These are phyloP conservation scores for Penicillium sp. DNA, from an alignment of 2,329 filamentous ascomycete species.

Conservation along the genomic window DNA sequence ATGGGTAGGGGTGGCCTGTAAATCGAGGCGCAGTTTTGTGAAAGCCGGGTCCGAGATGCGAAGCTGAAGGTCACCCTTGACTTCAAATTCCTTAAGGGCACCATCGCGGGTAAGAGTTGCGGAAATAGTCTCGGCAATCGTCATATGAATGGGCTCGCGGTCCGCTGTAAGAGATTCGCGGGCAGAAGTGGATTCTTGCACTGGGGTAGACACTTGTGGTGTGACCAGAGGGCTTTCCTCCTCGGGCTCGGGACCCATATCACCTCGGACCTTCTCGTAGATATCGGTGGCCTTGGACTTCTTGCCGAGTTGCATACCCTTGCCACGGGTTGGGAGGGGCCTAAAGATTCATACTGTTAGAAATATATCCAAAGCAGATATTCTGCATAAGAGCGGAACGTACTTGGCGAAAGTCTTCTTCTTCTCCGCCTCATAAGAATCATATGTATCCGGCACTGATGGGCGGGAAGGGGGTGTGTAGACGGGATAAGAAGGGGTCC, in stretches of 20 bases:
- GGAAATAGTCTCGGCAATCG: conserved; percentile 84
- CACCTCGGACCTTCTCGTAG: conserved; percentile 91
- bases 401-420: conserved; percentile 86
- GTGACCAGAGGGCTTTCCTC: conserved; percentile 69
- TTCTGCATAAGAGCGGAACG: conserved; percentile 27
- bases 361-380: neutral
- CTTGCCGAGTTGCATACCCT: conserved; percentile 99
- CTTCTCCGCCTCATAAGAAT: conserved; percentile 95
- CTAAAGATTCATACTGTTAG: conserved; percentile 46
- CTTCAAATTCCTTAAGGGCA: conserved; percentile 77
- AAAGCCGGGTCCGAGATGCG: conserved; percentile 85
- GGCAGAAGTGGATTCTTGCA: conserved; percentile 54
- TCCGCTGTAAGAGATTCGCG: conserved; percentile 68
- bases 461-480: conserved; percentile 80
- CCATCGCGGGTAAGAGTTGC: conserved; percentile 89
- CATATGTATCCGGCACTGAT: conserved; percentile 77
- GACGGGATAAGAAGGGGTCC: conserved; percentile 81
- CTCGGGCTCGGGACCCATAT: conserved; percentile 84
- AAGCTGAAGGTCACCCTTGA: conserved; percentile 90
- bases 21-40: conserved; percentile 85
- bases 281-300: conserved; percentile 98
- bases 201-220: conserved; percentile 54
- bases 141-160: conserved; percentile 83
- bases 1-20: conserved; percentile 73
- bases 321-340: conserved; percentile 70